Base-by-base conservation (phyloP, 2,329 filamentous ascomycete genomes). In the Byssothecium circinans region DNA sequence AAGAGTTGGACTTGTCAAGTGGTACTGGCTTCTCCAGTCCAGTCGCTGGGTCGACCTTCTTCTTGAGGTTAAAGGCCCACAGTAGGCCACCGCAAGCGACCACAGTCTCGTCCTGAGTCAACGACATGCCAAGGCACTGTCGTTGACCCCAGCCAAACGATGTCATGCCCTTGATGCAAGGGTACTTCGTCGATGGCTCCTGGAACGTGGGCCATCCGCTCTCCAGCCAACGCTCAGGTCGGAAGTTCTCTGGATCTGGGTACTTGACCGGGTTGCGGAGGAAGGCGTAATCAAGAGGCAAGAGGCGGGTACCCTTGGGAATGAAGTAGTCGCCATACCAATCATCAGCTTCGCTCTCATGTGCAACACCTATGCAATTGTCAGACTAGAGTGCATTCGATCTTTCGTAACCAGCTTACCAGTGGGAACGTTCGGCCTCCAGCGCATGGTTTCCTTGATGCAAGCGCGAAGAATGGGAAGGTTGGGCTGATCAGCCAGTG, bases 131-230 rank as follows among this genome's bases (percentile, higher is more conserved):
- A 4, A 85, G 75, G 57, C 83, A 87, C 12, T 79, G 78, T 52
- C 84, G 77, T 35, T 83, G 81, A 27, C 83, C 84, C 74, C 78
- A 86, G 22, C 83, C 83, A 58, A 86, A 86, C 0, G 80, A 83
- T 53, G 83, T 80, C 78, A 85, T 82, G 30, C 78, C 78, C 54
- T 83, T 81, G 61, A 86, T 78, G 65, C 80, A 83, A 14, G 84
- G 84, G 58, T 81, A 85, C 46, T 78, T 76, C 2, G 78, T 78
- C n/a, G 86, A 75, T 0, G 84, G 84, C 59, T 81, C 82, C 59
- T 85, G 80, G 70, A 80, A 86, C 0, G 83, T 84, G 0, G 84
- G 84, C 76, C 79, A 87, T 17, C 71, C 72, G n/a, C 79, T 68
- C 54, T 84, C 79, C 10, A 87, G 75, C 74, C 81, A 87, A 32